These are phyloP conservation scores for Ascodesmis nigricans DNA, from an alignment of 495 filamentous ascomycete genomes.

Conservation along the genomic window DNA sequence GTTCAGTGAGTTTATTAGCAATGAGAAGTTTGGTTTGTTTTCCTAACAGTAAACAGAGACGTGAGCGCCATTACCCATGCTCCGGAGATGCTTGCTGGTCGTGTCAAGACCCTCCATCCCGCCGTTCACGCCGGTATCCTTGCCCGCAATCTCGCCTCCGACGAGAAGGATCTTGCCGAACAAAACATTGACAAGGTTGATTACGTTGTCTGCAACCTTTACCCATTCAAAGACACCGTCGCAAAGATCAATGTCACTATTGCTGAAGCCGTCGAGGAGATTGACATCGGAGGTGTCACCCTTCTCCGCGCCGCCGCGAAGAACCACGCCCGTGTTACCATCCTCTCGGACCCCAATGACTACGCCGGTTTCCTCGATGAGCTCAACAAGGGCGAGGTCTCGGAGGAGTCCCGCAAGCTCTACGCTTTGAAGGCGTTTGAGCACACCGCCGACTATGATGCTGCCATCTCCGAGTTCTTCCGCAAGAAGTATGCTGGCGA, in stretches of 20 bases:
- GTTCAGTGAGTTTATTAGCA: constrained; percentile 65
- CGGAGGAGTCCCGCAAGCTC: constrained; percentile 53
- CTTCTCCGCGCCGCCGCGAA: constrained; percentile 91
- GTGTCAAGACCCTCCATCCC: constrained; percentile 94
- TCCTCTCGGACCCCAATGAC: constrained; percentile 79
- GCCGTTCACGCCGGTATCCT: constrained; percentile 87
- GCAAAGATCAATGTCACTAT: constrained; percentile 93
- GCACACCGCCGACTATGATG: constrained; percentile 95
- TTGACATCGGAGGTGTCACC: constrained; percentile 94
- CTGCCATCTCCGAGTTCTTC: constrained; percentile 88
- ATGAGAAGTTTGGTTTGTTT: constrained; percentile 4
- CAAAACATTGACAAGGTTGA: constrained; percentile 96
- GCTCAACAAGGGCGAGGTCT: constrained; percentile 66
- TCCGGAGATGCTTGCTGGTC: constrained; percentile 90
- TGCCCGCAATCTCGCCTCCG: constrained; percentile 71
- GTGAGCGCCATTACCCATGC: constrained; percentile 92
- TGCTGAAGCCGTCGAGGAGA: constrained; percentile 88
- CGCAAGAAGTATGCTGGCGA: constrained; percentile 82
- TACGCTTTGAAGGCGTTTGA: constrained; percentile 94
- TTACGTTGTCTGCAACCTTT: constrained; percentile 95
- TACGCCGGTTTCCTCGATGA: constrained; percentile 87
- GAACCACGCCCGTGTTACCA: constrained; percentile 86
- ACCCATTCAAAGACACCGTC: constrained; percentile 94
- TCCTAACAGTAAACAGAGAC: constrained; percentile 35
- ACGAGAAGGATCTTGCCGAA: constrained; percentile 88